Conservation (phyloP, 2,329 filamentous ascomycete species). For the Chrysoporthe puriensis region DNA sequence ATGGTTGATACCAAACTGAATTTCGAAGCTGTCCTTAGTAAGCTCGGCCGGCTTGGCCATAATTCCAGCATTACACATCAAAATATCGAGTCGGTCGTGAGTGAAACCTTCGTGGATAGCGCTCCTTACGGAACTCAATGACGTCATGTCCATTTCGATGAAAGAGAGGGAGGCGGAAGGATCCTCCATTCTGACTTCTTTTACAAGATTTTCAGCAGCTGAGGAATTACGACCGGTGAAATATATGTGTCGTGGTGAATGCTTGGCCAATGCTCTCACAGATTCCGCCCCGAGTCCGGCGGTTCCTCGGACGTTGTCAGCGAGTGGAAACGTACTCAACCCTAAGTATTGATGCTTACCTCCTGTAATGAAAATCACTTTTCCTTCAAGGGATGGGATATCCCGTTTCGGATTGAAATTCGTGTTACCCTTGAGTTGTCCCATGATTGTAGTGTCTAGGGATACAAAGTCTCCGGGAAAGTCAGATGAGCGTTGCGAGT, state of each 20-base stretch:
- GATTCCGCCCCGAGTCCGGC: slow-evolving; percentile 9
- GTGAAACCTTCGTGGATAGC: neutral
- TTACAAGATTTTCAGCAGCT: slow-evolving; percentile 40
- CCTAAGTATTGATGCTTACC: neutral
- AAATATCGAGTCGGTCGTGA: slow-evolving; percentile 38
- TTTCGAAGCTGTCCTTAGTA: slow-evolving; percentile 43
- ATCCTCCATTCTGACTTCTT: slow-evolving; percentile 39
- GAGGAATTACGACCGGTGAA: slow-evolving; percentile 47
- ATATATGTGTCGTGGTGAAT: slow-evolving; percentile 17
- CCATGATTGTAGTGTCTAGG: neutral
- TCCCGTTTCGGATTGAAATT: slow-evolving; percentile 31
- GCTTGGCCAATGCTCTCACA: slow-evolving; percentile 13
- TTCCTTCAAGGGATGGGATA: slow-evolving; percentile 14
- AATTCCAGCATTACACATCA: slow-evolving; percentile 40
- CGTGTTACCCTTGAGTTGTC: neutral
- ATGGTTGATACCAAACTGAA: slow-evolving; percentile 46
- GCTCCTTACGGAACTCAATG: slow-evolving; percentile 10
- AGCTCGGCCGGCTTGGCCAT: slow-evolving; percentile 39
- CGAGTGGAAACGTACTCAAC: neutral
- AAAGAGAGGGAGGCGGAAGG: slow-evolving; percentile 31
- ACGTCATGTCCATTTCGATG: slow-evolving; percentile 41
- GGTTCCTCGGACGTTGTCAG: slow-evolving; percentile 11
- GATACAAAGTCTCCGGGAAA: neutral
- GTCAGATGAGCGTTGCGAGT: neutral
- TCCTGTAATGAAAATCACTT: slow-evolving; percentile 18